Evolutionary conservation across 306 rosid genomes (phyloP), one percentile per base, ranked within the genome.

Genomic region (Glycine soja): DNA sequence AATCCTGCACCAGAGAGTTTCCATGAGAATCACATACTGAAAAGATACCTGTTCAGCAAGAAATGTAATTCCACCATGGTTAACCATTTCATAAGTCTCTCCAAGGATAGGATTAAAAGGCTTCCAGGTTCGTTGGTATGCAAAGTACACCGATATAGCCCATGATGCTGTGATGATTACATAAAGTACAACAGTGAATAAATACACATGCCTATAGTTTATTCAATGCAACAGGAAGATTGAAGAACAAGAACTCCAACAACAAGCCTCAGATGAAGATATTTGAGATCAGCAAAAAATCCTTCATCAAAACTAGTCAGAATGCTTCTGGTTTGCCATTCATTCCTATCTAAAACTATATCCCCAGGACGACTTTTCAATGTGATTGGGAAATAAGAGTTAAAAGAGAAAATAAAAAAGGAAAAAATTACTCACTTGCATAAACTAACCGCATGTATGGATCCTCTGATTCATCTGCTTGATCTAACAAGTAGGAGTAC

Each of bases 31-130:
- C 69, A 40, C 30, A 74, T 34, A 70, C 56, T 75, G 61, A 74
- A 73, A 81, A 56, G 72, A 82, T 89, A 92, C 98, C 97, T 94
- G 98, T 89, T 94, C 97, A 43, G 98, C 70, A 73, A 94, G 71
- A 81, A 94, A 94, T 85, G 95, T 69, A 78, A 94, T 36, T 74
- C 97, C 98, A 57, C 74, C 85, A 38, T 94, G 93, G 84, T 94
- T 91, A 66, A 12, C 84, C 93, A 94, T 42, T 86, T 94, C 98
- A 86, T 91, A 94, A 57, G 97, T 94, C 88, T 94, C 97, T 75
- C 97, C 98, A 46, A 94, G 97, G 77, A 94, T 94, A 66, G 98
- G 98, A 88, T 94, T 94, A 82, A 92, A 94, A 74, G 97, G 98
- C 88, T 94, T 94, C 98, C 97, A 94, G 48, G 97, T 94, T 83